Evolutionary conservation across 2,329 filamentous ascomycete genomes (phyloP).

Genomic region (Domatiomyces catenatus): DNA sequence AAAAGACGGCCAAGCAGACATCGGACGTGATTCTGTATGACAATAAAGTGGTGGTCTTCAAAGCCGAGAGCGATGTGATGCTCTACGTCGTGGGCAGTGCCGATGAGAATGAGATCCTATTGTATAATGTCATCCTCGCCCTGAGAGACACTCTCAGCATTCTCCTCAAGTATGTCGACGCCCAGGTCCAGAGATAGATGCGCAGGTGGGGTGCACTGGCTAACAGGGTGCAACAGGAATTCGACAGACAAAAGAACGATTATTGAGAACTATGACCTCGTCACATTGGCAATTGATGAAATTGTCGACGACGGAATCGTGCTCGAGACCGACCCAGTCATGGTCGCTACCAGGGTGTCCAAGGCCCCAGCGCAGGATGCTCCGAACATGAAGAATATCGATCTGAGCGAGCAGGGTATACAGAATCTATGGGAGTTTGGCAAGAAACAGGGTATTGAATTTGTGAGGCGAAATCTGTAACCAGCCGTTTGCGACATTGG

Average conservation of each 20-base stretch:
- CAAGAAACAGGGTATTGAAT: conserved; percentile 78
- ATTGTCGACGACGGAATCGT: conserved; percentile 92
- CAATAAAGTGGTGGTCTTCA: conserved; percentile 91
- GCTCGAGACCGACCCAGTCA: conserved; percentile 88
- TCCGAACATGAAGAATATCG: conserved; percentile 75
- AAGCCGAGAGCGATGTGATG: conserved; percentile 95
- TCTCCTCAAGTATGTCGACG: conserved; percentile 60
- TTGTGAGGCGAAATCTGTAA: conserved; percentile 52
- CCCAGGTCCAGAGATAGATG: neutral
- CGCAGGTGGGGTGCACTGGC: conserved; percentile 11
- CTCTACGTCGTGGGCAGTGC: conserved; percentile 79
- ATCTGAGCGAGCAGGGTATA: conserved; percentile 87
- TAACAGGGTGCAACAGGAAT: conserved; percentile 44
- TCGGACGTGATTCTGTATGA: conserved; percentile 97
- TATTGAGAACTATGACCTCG: conserved; percentile 95
- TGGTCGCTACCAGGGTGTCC: conserved; percentile 84
- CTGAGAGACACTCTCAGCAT: conserved; percentile 79
- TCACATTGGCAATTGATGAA: conserved; percentile 87
- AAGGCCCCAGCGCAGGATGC: conserved; percentile 81
- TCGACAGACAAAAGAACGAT: conserved; percentile 95
- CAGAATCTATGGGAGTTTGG: conserved; percentile 89
- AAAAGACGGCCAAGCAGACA: conserved; percentile 91
- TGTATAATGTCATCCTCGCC: conserved; percentile 90
- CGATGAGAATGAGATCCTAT: conserved; percentile 91
- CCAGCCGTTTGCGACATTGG: neutral